Base-by-base conservation (phyloP, 164 flowering plant species). In the Annona cherimola region DNA sequence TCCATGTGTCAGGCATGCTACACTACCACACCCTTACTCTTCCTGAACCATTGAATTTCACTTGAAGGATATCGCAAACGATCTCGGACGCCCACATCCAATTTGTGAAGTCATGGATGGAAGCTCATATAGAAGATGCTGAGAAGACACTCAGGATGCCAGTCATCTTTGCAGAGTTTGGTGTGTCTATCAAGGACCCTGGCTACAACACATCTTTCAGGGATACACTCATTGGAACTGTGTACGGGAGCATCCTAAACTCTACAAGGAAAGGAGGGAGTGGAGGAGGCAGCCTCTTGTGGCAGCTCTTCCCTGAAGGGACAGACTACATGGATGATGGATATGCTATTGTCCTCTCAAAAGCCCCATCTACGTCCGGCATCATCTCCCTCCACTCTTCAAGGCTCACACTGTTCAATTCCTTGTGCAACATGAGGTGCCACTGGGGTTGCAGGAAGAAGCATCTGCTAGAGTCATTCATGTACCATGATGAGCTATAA, bases 321-420 rank as follows among this genome's bases (percentile, higher is more conserved):
- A 88, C 96, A 9, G 97, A 95, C 7, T 85, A 91, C 77, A 92
- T 92, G 98, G 89, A 95, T 71, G 99, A 95, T 75, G 99, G 98
- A 7, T 92, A 92, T 79, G 98, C 97, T 0, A 67, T 91, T 68
- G 84, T 87, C 40, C 88, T 95, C 7, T 79, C 94, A 2, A 86
- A 89, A 63, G 78, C 86, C 59, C 88, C 86, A 72, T 84, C 97
- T 0, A 83, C 85, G 9, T 66, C 97, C 20, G 81, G 82, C 60
- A 85, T 94, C 57, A 84, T 94, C 8, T 82, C 99, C 43, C 88
- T 85, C 68, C 96, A 92, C 1, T 92, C 97, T 4, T 80, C 82
- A 2, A 83, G 97, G 79, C 76, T 92, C 26, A 76, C 79, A 59
- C 57, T 81, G 66, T 88, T 94, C 83, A 92, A 89, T 77, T 84